Percentiles rank a stretch among this genome's conserved stretches.
These are phyloP conservation scores for Sarocladiaceae sp. DNA, from an alignment of 2,329 filamentous ascomycete species.

Conservation along the genomic window DNA sequence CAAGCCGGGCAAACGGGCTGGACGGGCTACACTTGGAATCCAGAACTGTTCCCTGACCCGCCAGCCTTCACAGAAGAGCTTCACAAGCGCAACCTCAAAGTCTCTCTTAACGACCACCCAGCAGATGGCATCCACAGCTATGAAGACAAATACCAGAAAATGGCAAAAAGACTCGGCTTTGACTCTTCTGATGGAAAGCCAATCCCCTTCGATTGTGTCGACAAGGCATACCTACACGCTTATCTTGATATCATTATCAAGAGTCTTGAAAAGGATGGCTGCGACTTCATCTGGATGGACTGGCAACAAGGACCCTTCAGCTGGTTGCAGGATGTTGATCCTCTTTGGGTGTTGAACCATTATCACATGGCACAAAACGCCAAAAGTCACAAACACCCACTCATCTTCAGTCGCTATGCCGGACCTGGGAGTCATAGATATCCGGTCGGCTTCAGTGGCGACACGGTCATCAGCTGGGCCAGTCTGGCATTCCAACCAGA, in stretches of 20 bases:
- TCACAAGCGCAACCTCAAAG: slow-evolving; percentile 43
- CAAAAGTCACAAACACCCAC: slow-evolving; percentile 33
- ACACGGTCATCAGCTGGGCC: slow-evolving; percentile 52
- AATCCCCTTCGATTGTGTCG: slow-evolving; percentile 50
- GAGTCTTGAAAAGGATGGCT: slow-evolving; percentile 46
- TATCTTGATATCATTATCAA: slow-evolving; percentile 53
- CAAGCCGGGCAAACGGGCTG: slow-evolving; percentile 33
- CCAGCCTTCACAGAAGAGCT: slow-evolving; percentile 42
- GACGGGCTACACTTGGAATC: slow-evolving; percentile 56
- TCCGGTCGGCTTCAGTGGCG: slow-evolving; percentile 59
- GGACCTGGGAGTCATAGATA: slow-evolving; percentile 60
- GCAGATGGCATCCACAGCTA: slow-evolving; percentile 49
- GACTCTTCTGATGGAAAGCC: slow-evolving; percentile 43
- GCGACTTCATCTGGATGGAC: slow-evolving; percentile 63
- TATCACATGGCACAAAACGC: no score
- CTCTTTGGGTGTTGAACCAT: slow-evolving; percentile 59
- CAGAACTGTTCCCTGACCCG: slow-evolving; percentile 42
- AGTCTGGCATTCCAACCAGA: slow-evolving; percentile 59
- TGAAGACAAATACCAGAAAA: slow-evolving; percentile 49
- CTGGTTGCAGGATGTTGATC: slow-evolving; percentile 51
- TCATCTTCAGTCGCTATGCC: slow-evolving; percentile 56
- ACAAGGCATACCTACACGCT: slow-evolving; percentile 41
- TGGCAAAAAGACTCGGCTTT: slow-evolving; percentile 44
- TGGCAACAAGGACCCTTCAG: slow-evolving; percentile 58
- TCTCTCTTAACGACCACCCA: slow-evolving; percentile 56